Conservation (phyloP, 257 asterid genomes). For the Solanum appendiculatum region DNA sequence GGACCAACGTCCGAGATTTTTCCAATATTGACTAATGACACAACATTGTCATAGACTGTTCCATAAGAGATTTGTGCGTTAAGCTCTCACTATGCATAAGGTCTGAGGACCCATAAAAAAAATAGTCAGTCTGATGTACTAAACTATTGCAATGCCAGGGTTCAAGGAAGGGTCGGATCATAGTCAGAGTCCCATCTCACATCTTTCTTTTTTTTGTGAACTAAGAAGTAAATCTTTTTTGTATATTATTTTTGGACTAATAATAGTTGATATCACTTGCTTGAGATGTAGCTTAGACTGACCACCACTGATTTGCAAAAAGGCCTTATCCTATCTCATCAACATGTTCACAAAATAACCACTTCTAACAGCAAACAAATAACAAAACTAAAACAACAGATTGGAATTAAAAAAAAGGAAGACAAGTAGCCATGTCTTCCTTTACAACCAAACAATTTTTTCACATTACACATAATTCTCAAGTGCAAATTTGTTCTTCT, state of each 20-base stretch:
- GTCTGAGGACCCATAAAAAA: not conserved
- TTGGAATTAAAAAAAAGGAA: not conserved
- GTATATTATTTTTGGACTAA: not conserved
- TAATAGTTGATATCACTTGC: not conserved
- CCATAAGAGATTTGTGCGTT: not conserved
- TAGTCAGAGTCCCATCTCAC: too few relatives aligned
- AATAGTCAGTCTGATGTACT: not conserved
- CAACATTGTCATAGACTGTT: not conserved
- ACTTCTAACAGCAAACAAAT: conserved; percentile 1
- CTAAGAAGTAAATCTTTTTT: not conserved
- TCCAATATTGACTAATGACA: not conserved
- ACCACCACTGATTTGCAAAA: not conserved
- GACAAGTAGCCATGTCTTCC: conserved; percentile 31
- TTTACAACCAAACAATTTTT: conserved; percentile 27
- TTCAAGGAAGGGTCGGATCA: not conserved
- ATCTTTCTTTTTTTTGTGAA: too few relatives aligned
- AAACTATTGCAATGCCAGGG: not conserved
- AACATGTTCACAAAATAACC: conserved; percentile 1
- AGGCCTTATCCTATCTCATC: not conserved
- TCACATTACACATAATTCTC: conserved; percentile 13
- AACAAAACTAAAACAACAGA: not conserved
- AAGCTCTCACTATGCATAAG: not conserved
- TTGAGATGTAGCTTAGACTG: not conserved
- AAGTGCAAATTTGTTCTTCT: conserved; percentile 9
- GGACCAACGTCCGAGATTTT: not conserved